Evolutionary conservation across 805 yeast genomes (phyloP).

Genomic region (Lachancea lanzarotensis): DNA sequence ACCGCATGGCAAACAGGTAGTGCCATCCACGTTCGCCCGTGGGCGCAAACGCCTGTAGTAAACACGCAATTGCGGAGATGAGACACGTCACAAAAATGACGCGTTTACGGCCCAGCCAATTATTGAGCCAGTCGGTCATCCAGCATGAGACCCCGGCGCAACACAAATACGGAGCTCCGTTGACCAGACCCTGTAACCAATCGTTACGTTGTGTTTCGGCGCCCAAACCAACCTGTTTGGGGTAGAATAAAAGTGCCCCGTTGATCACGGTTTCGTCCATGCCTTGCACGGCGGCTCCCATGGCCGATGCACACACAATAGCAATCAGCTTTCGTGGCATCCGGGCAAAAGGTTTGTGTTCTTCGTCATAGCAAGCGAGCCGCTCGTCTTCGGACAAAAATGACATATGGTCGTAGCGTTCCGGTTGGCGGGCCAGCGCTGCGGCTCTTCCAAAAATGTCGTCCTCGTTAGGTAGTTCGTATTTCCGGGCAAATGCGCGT

Average conservation of each 20-base stretch:
- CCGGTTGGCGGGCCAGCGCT: conserved; percentile 57
- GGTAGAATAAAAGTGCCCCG: conserved; percentile 64
- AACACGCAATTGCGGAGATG: conserved; percentile 53
- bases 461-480: conserved; percentile 42
- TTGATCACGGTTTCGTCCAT: conserved; percentile 74
- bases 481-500: conserved; percentile 52
- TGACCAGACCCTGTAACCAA: conserved; percentile 54
- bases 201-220: conserved; percentile 40
- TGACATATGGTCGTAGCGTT: conserved; percentile 50
- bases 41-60: conserved; percentile 57
- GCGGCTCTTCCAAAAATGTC: conserved; percentile 61
- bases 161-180: conserved; percentile 65
- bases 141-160: conserved; percentile 57
- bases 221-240: conserved; percentile 46
- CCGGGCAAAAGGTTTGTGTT: conserved; percentile 39
- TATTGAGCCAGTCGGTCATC: conserved; percentile 55
- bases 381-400: conserved; percentile 53
- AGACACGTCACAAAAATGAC: conserved; percentile 59
- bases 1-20: conserved; percentile 61
- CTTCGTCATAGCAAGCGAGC: conserved; percentile 41
- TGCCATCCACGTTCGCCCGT: conserved; percentile 49
- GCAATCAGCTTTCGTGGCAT: conserved; percentile 41
- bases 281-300: conserved; percentile 77
- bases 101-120: conserved; percentile 54
- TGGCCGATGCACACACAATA: conserved; percentile 59